Evolutionary conservation across 1,284 basidiomycete genomes (phyloP), one percentile per base, ranked within the genome.

Genomic region (Porogramme epimiltina): DNA sequence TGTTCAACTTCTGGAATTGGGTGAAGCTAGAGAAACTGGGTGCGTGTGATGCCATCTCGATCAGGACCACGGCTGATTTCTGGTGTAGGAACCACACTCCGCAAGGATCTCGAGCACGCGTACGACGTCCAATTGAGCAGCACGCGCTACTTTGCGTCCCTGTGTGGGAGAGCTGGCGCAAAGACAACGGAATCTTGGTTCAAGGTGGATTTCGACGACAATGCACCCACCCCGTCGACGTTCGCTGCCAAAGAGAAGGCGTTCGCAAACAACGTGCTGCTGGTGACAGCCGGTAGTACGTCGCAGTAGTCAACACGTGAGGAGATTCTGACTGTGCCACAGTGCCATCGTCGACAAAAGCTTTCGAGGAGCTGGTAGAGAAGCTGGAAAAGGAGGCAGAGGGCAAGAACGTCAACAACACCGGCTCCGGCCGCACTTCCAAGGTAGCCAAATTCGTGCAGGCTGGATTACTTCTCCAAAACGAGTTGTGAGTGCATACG

Each of bases 1-100:
- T 49, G 1, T 39, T 49, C 42, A 49, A 31, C 42, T 39, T 37
- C 26, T 49, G 48, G 48, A 39, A 49, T 19, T 49, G 48, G 48
- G 1, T 20, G 5, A 49, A 44, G 20, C 3, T 23, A 18, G 42
- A 22, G 4, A 31, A 10, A 2, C n/a, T 36, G 22, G 15, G 47
- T 48, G 23, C 3, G 47, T 42, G 3, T 20, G 11, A 31, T 16
- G 25, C 28, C 8, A 19, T 25, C 18, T 15, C 37, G 45, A 19
- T 2, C 4, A 15, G 5, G 37, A 22, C 15, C 37, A 40, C 2
- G n/a, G 16, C 24, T 23, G 37, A n/a, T n/a, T n/a, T n/a, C n/a
- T n/a, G n/a, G n/a, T n/a, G n/a, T n/a, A n/a, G n/a, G n/a, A n/a
- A n/a, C n/a, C n/a, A n/a, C n/a, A n/a, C n/a, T n/a, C n/a, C n/a